Evolutionary conservation across 1,284 basidiomycete genomes (phyloP), one percentile per base, ranked within the genome.

Genomic region (Pseudomicrostroma phylloplanum): DNA sequence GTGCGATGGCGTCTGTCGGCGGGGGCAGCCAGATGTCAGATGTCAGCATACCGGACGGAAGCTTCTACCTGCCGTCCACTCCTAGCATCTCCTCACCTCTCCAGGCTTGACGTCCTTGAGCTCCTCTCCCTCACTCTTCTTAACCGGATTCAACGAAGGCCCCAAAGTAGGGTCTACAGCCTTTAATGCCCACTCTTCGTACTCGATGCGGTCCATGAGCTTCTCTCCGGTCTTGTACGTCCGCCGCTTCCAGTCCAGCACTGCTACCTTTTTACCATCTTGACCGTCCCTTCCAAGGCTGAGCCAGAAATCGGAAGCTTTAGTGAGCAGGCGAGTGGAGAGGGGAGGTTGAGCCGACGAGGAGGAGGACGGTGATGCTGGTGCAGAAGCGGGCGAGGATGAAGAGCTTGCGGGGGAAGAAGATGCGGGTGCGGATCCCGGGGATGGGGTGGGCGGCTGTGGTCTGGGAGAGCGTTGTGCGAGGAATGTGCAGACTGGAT

Each of bases 171-270:
- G 73, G 59, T 76, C 76, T 23, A 79, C 72, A 3, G 69, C 73
- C 58, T 79, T 79, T 30, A 79, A 63, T 15, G 73, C 74, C 77
- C 77, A 79, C 51, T 79, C 77, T 55, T 78, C 70, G 43, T 78
- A 78, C 49, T 73, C 73, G 63, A 79, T 76, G 1, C 68, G 64
- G 58, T 79, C 77, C 77, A 79, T 79, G 54, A 79, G 54, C 4
- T 64, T 62, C 61, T 79, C 77, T n/a, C 77, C 77, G 0, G 62
- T 13, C 15, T 57, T 53, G 43, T 73, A 77, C 0, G 73, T 70
- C 25, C 74, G 63, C 11, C 71, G 58, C 43, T 75, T 75, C 77
- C 77, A 79, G 61, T 76, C 68, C 9, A 72, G 66, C 11, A 67
- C 67, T 23, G 67, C 69, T 48, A 48, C n/a, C 46, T 48, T 48